phyloP scores from a whole-genome alignment of 371 early-diverging fungal genomes.

The Dichotomocladium elegans region DNA sequence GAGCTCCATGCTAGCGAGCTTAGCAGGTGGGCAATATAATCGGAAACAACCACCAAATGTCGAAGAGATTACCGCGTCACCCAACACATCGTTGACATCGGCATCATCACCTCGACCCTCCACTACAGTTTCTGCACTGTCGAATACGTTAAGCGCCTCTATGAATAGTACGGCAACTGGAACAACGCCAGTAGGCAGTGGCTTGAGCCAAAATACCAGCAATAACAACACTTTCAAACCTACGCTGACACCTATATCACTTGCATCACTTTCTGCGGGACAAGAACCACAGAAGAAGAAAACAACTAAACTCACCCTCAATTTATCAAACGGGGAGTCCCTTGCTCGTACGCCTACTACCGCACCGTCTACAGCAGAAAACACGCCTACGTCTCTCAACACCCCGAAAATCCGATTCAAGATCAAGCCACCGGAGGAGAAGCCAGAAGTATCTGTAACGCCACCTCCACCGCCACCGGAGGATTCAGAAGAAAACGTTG shows the following conservation, averaged over 20 bases:
- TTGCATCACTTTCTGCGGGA: slow-evolving; percentile 22
- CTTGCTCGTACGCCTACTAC: neutral
- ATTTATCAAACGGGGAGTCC: slow-evolving; percentile 15
- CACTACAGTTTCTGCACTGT: neutral
- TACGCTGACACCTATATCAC: slow-evolving; percentile 16
- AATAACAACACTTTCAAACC: neutral
- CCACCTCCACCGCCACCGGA: neutral
- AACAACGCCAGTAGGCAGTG: neutral
- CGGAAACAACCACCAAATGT: slow-evolving; percentile 5
- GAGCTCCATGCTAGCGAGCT: slow-evolving; percentile 29
- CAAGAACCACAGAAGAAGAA: slow-evolving; percentile 21
- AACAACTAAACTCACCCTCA: slow-evolving; percentile 27
- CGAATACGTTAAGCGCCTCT: neutral
- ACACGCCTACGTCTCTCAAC: slow-evolving; percentile 14
- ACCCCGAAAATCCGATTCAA: slow-evolving; percentile 46
- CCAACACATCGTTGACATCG: slow-evolving; percentile 1
- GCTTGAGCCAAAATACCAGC: neutral
- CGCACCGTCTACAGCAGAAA: slow-evolving; percentile 7
- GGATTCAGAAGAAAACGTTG: slow-evolving; percentile 30
- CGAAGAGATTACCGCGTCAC: slow-evolving; percentile 10
- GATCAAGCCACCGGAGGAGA: slow-evolving; percentile 30
- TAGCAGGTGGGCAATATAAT: slow-evolving; percentile 28
- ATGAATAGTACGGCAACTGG: slow-evolving; percentile 1
- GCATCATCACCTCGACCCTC: neutral
- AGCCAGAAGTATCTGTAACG: neutral